phyloP scores from a whole-genome alignment of 2,329 filamentous ascomycete genomes.

The Cercospora nicotianae region DNA sequence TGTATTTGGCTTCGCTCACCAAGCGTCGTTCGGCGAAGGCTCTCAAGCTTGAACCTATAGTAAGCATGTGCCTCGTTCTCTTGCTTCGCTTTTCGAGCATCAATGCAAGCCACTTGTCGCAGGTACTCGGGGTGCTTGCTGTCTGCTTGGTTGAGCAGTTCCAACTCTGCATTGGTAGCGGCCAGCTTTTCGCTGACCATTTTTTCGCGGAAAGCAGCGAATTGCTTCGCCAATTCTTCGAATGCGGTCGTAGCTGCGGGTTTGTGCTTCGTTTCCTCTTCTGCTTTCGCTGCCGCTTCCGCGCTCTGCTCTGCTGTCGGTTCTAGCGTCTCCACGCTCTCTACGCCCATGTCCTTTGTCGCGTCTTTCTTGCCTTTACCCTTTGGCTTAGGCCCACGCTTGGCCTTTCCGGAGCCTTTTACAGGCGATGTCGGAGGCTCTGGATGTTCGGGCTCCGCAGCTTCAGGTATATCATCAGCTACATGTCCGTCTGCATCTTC shows the following conservation, averaged over 20 bases:
- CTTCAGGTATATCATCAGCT: conserved; percentile 21
- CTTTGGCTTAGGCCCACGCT: conserved; percentile 37
- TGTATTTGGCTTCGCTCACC: conserved; percentile 83
- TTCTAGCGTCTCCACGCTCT: conserved; percentile 18
- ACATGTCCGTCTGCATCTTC: conserved; percentile 19
- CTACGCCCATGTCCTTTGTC: conserved; percentile 24
- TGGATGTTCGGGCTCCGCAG: conserved; percentile 23
- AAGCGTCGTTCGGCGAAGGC: conserved; percentile 71
- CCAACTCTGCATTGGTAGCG: conserved; percentile 69
- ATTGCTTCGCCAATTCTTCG: conserved; percentile 80
- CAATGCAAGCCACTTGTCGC: conserved; percentile 83
- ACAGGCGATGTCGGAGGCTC: conserved; percentile 35
- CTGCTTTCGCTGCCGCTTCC: conserved; percentile 46
- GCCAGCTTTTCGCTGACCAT: conserved; percentile 86
- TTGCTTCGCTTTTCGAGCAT: conserved; percentile 78
- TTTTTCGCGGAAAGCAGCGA: conserved; percentile 80
- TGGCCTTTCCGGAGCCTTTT: conserved; percentile 47
- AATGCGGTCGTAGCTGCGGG: conserved; percentile 45
- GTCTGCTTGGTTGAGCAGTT: conserved; percentile 58
- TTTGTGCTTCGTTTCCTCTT: conserved; percentile 53
- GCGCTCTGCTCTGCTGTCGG: conserved; percentile 31
- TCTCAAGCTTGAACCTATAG: conserved; percentile 69
- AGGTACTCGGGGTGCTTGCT: conserved; percentile 86
- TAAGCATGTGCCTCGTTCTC: conserved; percentile 73
- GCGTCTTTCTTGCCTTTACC: conserved; percentile 37